These are phyloP conservation scores for Aspergillus tamarii DNA, from an alignment of 2,329 filamentous ascomycete species.

Conservation along the genomic window DNA sequence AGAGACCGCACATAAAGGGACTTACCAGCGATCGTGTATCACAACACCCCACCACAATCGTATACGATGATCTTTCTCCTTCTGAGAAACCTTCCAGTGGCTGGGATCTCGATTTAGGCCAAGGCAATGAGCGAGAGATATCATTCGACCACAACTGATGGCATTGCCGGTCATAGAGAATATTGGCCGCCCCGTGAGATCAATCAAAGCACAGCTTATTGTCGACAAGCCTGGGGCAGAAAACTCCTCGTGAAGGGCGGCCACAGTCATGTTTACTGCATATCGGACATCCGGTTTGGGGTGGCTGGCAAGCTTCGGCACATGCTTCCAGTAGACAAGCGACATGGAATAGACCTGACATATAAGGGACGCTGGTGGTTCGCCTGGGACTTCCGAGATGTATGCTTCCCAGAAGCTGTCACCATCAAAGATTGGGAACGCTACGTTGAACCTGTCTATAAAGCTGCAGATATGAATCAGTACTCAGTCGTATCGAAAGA, in stretches of 20 bases:
- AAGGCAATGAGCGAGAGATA: slow-evolving; percentile 59
- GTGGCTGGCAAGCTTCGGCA: slow-evolving; percentile 47
- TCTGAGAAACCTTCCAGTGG: slow-evolving; percentile 54
- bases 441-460: slow-evolving; percentile 59
- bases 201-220: slow-evolving; percentile 60
- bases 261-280: slow-evolving; percentile 65
- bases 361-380: slow-evolving; percentile 60
- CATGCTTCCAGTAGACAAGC: slow-evolving; percentile 61
- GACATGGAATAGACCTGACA: slow-evolving; percentile 62
- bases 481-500: not conserved
- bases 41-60: slow-evolving; percentile 62
- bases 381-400: slow-evolving; percentile 47
- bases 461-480: slow-evolving; percentile 46
- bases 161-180: slow-evolving; percentile 64
- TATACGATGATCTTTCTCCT: slow-evolving; percentile 56
- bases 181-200: slow-evolving; percentile 63
- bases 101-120: slow-evolving; percentile 60
- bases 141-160: slow-evolving; percentile 56
- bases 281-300: slow-evolving; percentile 62
- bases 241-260: slow-evolving; percentile 63
- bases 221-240: slow-evolving; percentile 62
- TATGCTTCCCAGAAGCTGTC: slow-evolving; percentile 56
- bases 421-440: slow-evolving; percentile 65
- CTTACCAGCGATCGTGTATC: slow-evolving; percentile 59
- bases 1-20: not conserved